phyloP scores from a whole-genome alignment of 2,329 filamentous ascomycete species.

The Pezicula radicicola region DNA sequence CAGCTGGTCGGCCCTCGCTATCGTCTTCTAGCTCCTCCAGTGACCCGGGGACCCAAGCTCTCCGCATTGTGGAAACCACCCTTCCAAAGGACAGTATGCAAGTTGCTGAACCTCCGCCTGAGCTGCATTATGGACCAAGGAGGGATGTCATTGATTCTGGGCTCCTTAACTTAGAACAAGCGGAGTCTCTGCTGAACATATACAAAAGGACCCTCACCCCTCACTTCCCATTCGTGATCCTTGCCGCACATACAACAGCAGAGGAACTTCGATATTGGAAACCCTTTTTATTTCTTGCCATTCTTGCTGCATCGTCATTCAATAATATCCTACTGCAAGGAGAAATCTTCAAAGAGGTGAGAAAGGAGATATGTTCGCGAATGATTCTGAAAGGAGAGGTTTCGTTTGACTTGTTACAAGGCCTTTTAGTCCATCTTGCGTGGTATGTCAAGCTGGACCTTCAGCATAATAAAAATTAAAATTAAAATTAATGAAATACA shows the following conservation, averaged over 20 bases:
- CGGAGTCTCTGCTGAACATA: background rate
- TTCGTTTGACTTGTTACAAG: conserved; percentile 2
- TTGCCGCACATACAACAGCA: conserved; percentile 23
- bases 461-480: background rate
- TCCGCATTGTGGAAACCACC: background rate
- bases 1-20: background rate
- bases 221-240: conserved; percentile 34
- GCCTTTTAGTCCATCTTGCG: background rate
- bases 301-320: conserved; percentile 18
- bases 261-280: conserved; percentile 20
- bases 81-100: background rate
- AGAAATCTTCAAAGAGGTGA: conserved; percentile 28
- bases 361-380: conserved; percentile 27
- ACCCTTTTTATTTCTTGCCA: conserved; percentile 1
- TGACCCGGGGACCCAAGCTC: background rate
- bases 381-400: conserved; percentile 5
- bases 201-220: conserved; percentile 31
- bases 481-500: background rate
- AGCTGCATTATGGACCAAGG: background rate
- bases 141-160: conserved; percentile 2
- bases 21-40: background rate
- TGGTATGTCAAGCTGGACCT: background rate
- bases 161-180: background rate
- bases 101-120: background rate
- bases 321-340: conserved; percentile 31